Conservation (phyloP, 2,329 filamentous ascomycete genomes). For the Cercospora berteroae region DNA sequence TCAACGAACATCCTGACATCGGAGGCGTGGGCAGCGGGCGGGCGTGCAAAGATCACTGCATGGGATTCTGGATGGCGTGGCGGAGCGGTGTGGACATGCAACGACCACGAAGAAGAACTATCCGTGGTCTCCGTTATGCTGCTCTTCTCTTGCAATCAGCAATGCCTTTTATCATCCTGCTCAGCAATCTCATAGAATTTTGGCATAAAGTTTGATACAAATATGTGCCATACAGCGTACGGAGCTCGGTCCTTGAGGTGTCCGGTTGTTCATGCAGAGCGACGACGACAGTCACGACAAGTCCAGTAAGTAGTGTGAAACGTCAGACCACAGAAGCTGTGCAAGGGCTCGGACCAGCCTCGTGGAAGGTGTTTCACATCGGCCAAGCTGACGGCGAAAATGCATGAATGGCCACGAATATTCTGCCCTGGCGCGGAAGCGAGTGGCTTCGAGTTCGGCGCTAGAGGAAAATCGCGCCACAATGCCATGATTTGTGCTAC, state of each 20-base stretch:
- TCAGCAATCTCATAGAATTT: neutral
- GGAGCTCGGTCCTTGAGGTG: conserved; percentile 1
- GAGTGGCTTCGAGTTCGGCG: neutral
- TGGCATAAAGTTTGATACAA: neutral
- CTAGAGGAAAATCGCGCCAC: neutral
- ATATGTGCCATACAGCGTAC: neutral
- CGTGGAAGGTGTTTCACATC: neutral
- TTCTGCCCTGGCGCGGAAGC: neutral
- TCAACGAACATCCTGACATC: conserved; percentile 2
- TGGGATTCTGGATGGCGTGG: neutral
- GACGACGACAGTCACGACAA: neutral
- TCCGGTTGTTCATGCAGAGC: neutral
- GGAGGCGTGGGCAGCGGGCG: neutral
- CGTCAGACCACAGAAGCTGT: neutral
- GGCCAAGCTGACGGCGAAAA: neutral
- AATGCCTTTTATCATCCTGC: neutral
- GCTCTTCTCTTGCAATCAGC: neutral
- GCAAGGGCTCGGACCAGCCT: conserved; percentile 1
- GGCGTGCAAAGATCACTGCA: neutral
- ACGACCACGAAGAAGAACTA: neutral
- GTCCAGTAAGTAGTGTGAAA: neutral
- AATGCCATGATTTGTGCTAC: neutral
- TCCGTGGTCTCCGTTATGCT: neutral
- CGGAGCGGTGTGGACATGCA: neutral
- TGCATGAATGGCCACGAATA: neutral